phyloP scores from a whole-genome alignment of 805 yeast species.

The Ogataea corticis region DNA sequence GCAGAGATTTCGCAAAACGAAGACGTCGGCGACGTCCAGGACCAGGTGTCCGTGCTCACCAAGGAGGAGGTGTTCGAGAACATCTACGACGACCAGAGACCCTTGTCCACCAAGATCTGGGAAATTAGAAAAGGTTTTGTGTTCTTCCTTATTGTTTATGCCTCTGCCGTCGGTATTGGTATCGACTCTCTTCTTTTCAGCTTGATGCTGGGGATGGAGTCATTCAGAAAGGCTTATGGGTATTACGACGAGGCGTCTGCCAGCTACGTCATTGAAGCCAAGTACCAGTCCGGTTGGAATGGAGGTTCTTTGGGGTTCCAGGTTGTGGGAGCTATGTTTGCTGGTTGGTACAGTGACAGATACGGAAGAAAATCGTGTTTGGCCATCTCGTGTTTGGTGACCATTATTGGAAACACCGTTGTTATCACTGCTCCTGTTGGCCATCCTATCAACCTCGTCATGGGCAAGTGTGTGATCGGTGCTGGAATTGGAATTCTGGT shows the following conservation, averaged over 20 bases:
- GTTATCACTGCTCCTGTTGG: slow-evolving; percentile 4
- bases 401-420: slow-evolving; percentile 12
- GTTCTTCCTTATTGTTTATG: not conserved
- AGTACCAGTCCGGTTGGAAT: slow-evolving; percentile 44
- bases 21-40: not conserved
- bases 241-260: slow-evolving; percentile 25
- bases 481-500: slow-evolving; percentile 5
- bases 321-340: slow-evolving; percentile 38
- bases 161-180: slow-evolving; percentile 5
- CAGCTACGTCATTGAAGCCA: slow-evolving; percentile 36
- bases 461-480: slow-evolving; percentile 6
- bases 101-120: slow-evolving; percentile 1
- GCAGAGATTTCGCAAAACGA: not conserved
- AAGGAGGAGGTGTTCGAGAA: slow-evolving; percentile 1
- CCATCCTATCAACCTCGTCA: not conserved
- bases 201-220: slow-evolving; percentile 3
- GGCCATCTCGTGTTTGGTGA: slow-evolving; percentile 30
- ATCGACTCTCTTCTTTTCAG: slow-evolving; percentile 5
- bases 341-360: slow-evolving; percentile 36
- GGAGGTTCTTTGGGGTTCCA: slow-evolving; percentile 33
- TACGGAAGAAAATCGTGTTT: slow-evolving; percentile 40
- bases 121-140: slow-evolving; percentile 1
- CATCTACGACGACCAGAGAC: slow-evolving; percentile 1
- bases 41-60: not conserved
- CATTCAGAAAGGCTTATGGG: slow-evolving; percentile 37